These are phyloP conservation scores for Gonapodya sp. DNA, from an alignment of 192 early-diverging fungal species.

Conservation along the genomic window DNA sequence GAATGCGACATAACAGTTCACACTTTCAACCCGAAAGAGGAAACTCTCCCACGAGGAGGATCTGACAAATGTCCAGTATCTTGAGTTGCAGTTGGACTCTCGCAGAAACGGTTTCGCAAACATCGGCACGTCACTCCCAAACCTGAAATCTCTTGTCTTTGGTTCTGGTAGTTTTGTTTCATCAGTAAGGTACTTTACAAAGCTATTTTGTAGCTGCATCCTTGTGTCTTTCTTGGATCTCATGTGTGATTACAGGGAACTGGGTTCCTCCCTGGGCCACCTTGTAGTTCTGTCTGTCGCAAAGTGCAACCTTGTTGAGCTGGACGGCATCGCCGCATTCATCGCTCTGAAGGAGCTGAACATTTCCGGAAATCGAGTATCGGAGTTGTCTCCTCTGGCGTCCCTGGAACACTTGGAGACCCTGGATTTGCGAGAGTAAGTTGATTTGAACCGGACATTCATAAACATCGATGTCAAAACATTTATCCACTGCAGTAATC, in stretches of 20 bases:
- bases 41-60: neutral
- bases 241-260: neutral
- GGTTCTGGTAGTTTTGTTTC: neutral
- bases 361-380: neutral
- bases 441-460: too few relatives aligned
- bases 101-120: neutral
- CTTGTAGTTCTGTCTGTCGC: neutral
- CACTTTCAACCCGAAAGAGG: neutral
- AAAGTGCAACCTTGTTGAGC: slow-evolving; percentile 7
- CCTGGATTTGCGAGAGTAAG: neutral
- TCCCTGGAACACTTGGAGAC: neutral
- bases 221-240: too few relatives aligned
- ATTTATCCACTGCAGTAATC: neutral
- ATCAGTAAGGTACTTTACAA: neutral
- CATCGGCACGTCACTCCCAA: neutral
- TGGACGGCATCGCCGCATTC: slow-evolving; percentile 11
- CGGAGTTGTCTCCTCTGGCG: slow-evolving; percentile 6
- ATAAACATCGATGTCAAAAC: too few relatives aligned
- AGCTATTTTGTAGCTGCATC: too few relatives aligned
- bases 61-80: neutral
- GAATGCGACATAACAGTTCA: neutral
- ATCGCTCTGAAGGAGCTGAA: slow-evolving; percentile 1
- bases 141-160: neutral
- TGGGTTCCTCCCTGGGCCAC: neutral
- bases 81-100: neutral